phyloP scores from a whole-genome alignment of 129 eudicot genomes.

The Helianthus tuberosus region DNA sequence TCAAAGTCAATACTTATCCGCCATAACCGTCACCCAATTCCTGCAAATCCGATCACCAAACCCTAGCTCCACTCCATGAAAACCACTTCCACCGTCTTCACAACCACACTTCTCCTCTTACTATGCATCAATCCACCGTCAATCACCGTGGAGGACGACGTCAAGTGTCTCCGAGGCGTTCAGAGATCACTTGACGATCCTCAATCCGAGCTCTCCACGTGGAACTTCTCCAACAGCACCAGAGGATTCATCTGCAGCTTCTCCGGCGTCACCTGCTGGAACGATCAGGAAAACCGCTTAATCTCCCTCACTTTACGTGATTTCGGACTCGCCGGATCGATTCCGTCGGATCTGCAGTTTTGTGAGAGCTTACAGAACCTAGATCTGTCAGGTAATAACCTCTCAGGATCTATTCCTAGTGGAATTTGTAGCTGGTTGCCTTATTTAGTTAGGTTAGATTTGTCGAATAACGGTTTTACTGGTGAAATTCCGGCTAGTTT shows the following conservation, averaged over 20 bases:
- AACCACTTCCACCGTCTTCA: too few species aligned
- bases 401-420: slow-evolving; percentile 59
- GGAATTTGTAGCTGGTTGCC: slow-evolving; percentile 66
- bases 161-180: slow-evolving; percentile 57
- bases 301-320: slow-evolving; percentile 52
- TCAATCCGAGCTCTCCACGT: slow-evolving; percentile 26
- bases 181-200: slow-evolving; percentile 45
- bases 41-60: too few species aligned
- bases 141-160: slow-evolving; percentile 60
- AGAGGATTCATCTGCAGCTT: slow-evolving; percentile 64
- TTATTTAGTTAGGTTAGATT: slow-evolving; percentile 60
- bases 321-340: slow-evolving; percentile 44
- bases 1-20: too few species aligned
- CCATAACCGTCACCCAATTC: too few species aligned
- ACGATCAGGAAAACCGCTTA: slow-evolving; percentile 68
- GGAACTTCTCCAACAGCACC: slow-evolving; percentile 58
- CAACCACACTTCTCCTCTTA: too few species aligned
- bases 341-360: slow-evolving; percentile 46
- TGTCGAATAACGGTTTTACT: slow-evolving; percentile 54
- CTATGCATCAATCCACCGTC: not conserved
- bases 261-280: slow-evolving; percentile 81
- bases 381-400: slow-evolving; percentile 56
- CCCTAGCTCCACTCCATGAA: too few species aligned
- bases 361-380: slow-evolving; percentile 71
- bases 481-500: slow-evolving; percentile 65